A percentile compares a stretch with the other conserved stretches of the same genome.
Evolutionary conservation across 306 rosid genomes (phyloP).

Genomic region (Erythrophleum fordii): DNA sequence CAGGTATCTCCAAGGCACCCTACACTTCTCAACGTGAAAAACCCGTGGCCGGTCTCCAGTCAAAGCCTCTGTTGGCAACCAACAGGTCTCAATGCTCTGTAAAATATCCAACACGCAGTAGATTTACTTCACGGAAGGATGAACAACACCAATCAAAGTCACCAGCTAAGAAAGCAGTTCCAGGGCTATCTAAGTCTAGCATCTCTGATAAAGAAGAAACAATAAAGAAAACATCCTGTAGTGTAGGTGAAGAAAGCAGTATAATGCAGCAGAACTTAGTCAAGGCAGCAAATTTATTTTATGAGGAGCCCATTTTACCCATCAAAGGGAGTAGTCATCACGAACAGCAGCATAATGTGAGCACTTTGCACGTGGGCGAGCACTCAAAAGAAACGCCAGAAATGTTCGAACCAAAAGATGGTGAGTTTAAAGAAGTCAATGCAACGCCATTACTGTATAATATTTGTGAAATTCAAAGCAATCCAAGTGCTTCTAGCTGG

Average conservation of each 20-base stretch:
- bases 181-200: slow-evolving; percentile 32
- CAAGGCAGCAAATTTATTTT: slow-evolving; percentile 12
- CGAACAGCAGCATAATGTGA: slow-evolving; percentile 25
- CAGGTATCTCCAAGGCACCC: slow-evolving; percentile 12
- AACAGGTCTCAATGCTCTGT: slow-evolving; percentile 14
- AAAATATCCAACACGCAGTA: slow-evolving; percentile 20
- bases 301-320: slow-evolving; percentile 8
- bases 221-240: slow-evolving; percentile 3
- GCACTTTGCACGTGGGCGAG: slow-evolving; percentile 21
- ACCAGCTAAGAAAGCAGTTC: slow-evolving; percentile 7
- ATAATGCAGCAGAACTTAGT: slow-evolving; percentile 30
- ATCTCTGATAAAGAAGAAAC: slow-evolving; percentile 34
- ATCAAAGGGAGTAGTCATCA: slow-evolving; percentile 24
- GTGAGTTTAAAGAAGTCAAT: slow-evolving; percentile 25
- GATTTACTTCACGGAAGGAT: slow-evolving; percentile 20
- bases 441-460: slow-evolving; percentile 17
- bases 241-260: slow-evolving; percentile 33
- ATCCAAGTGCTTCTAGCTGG: slow-evolving; percentile 30
- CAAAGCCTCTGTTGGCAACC: slow-evolving; percentile 15
- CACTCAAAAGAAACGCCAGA: slow-evolving; percentile 32
- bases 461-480: slow-evolving; percentile 25
- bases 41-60: slow-evolving; percentile 11
- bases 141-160: slow-evolving; percentile 34
- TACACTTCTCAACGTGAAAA: slow-evolving; percentile 36
- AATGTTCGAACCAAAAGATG: slow-evolving; percentile 18